Base-by-base conservation (phyloP, 1,284 basidiomycete species). In the Leccinum proximum region DNA sequence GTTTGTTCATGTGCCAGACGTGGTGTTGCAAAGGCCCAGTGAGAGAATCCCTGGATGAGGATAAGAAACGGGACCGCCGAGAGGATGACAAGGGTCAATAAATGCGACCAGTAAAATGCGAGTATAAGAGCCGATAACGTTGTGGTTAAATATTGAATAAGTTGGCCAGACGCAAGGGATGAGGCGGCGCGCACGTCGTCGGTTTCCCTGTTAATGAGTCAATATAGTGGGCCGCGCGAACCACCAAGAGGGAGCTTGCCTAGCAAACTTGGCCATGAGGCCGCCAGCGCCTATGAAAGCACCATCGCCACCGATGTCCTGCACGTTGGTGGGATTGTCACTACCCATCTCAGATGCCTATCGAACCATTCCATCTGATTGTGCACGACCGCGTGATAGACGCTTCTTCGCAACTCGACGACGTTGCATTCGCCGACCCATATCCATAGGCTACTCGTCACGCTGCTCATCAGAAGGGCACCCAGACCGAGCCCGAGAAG, bases 41-140 rank as follows among this genome's bases (percentile, higher is more conserved):
- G 93, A 13, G 93, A 92, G 65, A 92, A 71, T 13, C 81, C 83
- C 70, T 96, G 92, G 58, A 94, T 82, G 69, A 94, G 58, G 63
- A 92, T 82, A 65, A 97, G 84, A 66, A 93, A 72, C 0, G 97
- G 97, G n/a, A 98, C 87, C 7, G 93, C 88, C 35, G 93, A 90
- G 61, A 98, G 88, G 68, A 97, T 94, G 76, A 98, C 92, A 58
- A 98, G 85, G 7, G 97, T 92, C 61, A 99, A 86, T 0, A 87
- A 79, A 79, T 91, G 95, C 2, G 92, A 93, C 68, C 88, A 88
- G 65, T 81, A 73, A 72, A 99, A 91, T 4, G 94, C 94, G 65
- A 99, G 88, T 42, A 87, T 78, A 65, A 97, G 85, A 33, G 30
- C 1, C 30, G 30, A 33, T 33, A 33, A 33, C 6, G 37, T 37